Evolutionary conservation across 2,329 filamentous ascomycete species (phyloP).

Genomic region (Rhynchosporium agropyri): DNA sequence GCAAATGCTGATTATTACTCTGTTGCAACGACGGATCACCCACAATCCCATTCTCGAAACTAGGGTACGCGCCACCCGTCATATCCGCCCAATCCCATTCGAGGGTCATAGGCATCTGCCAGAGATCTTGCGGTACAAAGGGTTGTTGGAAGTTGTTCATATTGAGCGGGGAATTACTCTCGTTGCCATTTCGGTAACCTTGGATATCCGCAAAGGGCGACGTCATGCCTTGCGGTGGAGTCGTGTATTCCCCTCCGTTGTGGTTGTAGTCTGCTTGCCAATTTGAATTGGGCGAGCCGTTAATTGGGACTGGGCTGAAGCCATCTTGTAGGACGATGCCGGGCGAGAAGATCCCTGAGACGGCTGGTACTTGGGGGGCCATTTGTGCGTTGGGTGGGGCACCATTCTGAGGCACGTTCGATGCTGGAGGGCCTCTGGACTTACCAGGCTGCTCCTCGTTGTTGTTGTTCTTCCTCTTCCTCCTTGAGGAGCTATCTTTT

Average conservation of each 20-base stretch:
- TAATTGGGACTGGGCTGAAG: constrained; percentile 35
- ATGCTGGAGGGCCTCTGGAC: constrained; percentile 29
- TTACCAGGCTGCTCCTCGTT: constrained; percentile 49
- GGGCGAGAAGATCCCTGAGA: constrained; percentile 38
- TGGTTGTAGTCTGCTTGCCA: constrained; percentile 34
- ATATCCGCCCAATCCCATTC: constrained; percentile 76
- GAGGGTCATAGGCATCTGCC: constrained; percentile 93
- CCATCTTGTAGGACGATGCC: constrained; percentile 36
- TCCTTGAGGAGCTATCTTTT: constrained; percentile 66
- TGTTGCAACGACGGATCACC: constrained; percentile 35
- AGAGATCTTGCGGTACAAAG: constrained; percentile 88
- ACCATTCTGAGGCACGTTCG: constrained; percentile 4
- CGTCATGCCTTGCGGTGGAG: constrained; percentile 33
- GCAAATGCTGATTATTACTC: constrained; percentile 36
- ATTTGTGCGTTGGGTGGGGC: constrained; percentile 36
- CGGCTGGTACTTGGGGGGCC: constrained; percentile 33
- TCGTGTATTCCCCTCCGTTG: constrained; percentile 35
- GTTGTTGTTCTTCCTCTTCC: constrained; percentile 80
- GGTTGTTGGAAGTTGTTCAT: constrained; percentile 72
- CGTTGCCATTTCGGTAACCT: constrained; percentile 37
- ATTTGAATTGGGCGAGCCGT: constrained; percentile 34
- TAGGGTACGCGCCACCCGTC: constrained; percentile 65
- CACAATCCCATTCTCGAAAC: constrained; percentile 60
- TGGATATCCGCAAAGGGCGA: constrained; percentile 39
- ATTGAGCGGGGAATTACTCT: constrained; percentile 37